Conservation (phyloP, 768 basidiomycete species). For the Suillus clintonianus region DNA sequence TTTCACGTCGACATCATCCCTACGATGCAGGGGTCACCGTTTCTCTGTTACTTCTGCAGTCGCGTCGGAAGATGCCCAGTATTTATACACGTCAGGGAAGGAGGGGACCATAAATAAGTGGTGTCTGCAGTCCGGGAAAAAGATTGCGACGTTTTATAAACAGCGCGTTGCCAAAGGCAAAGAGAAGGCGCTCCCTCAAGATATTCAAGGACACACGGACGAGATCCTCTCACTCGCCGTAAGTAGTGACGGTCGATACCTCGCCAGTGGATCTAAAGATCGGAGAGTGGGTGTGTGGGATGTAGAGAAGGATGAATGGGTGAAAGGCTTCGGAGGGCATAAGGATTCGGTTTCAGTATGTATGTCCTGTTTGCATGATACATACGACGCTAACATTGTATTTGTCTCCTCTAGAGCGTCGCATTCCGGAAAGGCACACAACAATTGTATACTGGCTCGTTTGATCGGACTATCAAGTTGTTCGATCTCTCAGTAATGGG, state of each 20-base stretch:
- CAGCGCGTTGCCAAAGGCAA: constrained; percentile 59
- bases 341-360: constrained; percentile 70
- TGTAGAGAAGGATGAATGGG: constrained; percentile 70
- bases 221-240: constrained; percentile 84
- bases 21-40: constrained; percentile 74
- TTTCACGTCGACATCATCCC: constrained; percentile 40
- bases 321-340: constrained; percentile 80
- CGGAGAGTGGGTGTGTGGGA: constrained; percentile 87
- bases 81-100: constrained; percentile 89
- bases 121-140: constrained; percentile 69
- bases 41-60: constrained; percentile 82
- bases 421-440: constrained; percentile 78
- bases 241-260: constrained; percentile 80
- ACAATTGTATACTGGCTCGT: constrained; percentile 69
- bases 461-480: constrained; percentile 88
- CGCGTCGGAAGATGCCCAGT: constrained; percentile 67
- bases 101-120: constrained; percentile 89
- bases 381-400: constrained; percentile 36
- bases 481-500: constrained; percentile 84
- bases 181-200: constrained; percentile 49
- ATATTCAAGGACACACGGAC: constrained; percentile 78
- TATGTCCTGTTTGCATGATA: constrained; percentile 22
- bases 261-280: constrained; percentile 89
- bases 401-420: constrained; percentile 46
- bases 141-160: constrained; percentile 62